Base-by-base conservation (phyloP, 768 basidiomycete genomes). In the Rhodotorula sphaerocarpa region DNA sequence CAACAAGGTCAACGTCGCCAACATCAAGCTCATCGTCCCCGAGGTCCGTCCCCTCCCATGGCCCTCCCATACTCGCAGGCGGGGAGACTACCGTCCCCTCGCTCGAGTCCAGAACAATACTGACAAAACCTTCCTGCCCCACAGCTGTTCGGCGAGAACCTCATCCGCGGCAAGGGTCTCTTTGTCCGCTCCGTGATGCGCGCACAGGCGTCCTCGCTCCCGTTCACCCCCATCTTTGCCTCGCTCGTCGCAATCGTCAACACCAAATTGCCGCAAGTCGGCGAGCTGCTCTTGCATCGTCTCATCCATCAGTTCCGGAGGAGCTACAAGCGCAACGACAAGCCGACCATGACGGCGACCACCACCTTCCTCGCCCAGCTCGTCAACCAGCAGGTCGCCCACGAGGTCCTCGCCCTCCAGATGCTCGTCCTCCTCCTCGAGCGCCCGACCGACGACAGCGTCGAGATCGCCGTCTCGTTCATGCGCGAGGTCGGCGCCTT, bases 381-480 rank as follows among this genome's bases (percentile, higher is more conserved):
- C 59, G 87, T 90, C 74, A 93, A 95, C 74, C 91, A 99, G 77
- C 80, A 82, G 25, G 86, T 99, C 50, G 90, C 91, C 2, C 87
- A 92, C 71, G 92, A 96, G 75, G 83, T 97, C 61, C 84, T 97
- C 62, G 89, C 90, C 3, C 84, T 99, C 27, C 86, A 97, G 77
- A 91, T 96, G 67, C 86, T 99, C 50, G 83, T 96, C 51, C 82
- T 97, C n/a, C 83, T 96, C 23, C 85, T 97, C 39, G 91, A 96
- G 73, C 84, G 87, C 4, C 92, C 95, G 0, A 96, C 95, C 0
- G 91, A 96, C 71, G 95, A 97, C 77, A 89, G 89, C 3, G 93
- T 99, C 70, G 95, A 99, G 78, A 95, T 99, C 69, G 92, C 93
- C 5, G 92, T 97, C 46, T 89, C 90, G 11, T 90, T 97, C 77